These are phyloP conservation scores for Geranomyces variabilis DNA, from an alignment of 192 early-diverging fungal genomes.

Conservation along the genomic window DNA sequence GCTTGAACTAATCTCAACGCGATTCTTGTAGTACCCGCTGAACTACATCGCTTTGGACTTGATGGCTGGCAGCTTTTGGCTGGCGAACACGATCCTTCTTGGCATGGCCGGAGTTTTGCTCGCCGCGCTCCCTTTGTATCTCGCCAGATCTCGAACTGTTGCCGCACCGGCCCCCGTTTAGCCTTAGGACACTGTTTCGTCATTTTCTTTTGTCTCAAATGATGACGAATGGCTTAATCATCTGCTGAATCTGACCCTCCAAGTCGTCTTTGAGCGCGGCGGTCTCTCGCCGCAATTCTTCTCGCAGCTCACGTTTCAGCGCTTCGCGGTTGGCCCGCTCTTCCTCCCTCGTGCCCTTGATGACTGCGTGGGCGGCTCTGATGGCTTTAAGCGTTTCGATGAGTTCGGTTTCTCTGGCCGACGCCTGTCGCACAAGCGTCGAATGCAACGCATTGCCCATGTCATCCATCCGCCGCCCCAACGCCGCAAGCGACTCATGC, in stretches of 20 bases:
- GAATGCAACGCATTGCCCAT: constrained; percentile 6
- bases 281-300: constrained; percentile 1
- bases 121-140: constrained; percentile 14
- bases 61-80: constrained; percentile 24
- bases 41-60: constrained; percentile 22
- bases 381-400: constrained; percentile 1
- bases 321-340: constrained; percentile 8
- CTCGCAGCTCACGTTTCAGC: neutral
- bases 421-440: neutral
- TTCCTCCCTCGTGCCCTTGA: constrained; percentile 7
- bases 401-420: neutral
- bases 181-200: neutral
- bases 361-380: neutral
- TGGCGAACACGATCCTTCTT: neutral
- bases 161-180: neutral
- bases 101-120: neutral
- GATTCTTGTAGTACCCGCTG: constrained; percentile 15
- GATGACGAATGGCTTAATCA: constrained; percentile 21
- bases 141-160: neutral
- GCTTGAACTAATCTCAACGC: too few relatives aligned
- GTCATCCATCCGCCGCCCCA: neutral
- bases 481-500: neutral
- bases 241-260: constrained; percentile 6
- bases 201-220: neutral
- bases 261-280: constrained; percentile 2